Percentiles rank a stretch among this genome's conserved stretches.
Conservation (phyloP, 202 grass and related monocot species). For the Cymbopogon flexuosus region DNA sequence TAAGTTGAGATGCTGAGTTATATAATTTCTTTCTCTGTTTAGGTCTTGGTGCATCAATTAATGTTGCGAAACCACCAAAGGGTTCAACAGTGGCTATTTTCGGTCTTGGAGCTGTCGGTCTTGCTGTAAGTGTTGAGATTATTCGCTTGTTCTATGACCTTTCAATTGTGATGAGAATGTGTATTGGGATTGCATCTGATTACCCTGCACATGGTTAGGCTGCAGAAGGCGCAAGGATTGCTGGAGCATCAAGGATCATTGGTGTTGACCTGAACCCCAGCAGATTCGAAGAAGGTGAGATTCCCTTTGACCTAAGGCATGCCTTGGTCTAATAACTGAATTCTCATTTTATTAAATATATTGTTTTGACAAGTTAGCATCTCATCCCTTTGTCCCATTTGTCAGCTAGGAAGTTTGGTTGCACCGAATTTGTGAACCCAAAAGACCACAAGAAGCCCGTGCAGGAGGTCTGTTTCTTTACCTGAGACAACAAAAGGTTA, state of each 20-base stretch:
- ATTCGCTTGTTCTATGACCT: background rate
- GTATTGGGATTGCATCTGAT: background rate
- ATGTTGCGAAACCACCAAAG: slow-evolving; percentile 82
- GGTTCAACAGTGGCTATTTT: slow-evolving; percentile 83
- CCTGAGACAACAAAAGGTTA: background rate
- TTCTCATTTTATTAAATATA: background rate
- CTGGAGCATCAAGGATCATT: slow-evolving; percentile 77
- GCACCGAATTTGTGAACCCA: slow-evolving; percentile 88
- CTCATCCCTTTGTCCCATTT: background rate
- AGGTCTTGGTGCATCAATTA: slow-evolving; percentile 86
- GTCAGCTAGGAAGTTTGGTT: slow-evolving; percentile 88
- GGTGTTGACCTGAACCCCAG: slow-evolving; percentile 74
- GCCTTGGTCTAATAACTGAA: background rate
- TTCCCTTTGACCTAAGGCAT: background rate
- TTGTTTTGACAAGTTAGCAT: slow-evolving; percentile 7
- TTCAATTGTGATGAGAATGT: background rate
- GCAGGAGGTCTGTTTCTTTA: slow-evolving; percentile 57
- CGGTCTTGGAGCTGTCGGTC: slow-evolving; percentile 80
- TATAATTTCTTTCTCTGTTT: background rate
- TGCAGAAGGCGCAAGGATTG: slow-evolving; percentile 71
- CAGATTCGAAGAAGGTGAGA: slow-evolving; percentile 72
- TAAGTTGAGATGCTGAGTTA: background rate
- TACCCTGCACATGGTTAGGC: slow-evolving; percentile 38
- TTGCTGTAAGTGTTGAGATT: slow-evolving; percentile 47
- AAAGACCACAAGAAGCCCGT: slow-evolving; percentile 74